Evolutionary conservation across 495 filamentous ascomycete species (phyloP), one percentile per base, ranked within the genome.

Genomic region (Xylaria sp.): DNA sequence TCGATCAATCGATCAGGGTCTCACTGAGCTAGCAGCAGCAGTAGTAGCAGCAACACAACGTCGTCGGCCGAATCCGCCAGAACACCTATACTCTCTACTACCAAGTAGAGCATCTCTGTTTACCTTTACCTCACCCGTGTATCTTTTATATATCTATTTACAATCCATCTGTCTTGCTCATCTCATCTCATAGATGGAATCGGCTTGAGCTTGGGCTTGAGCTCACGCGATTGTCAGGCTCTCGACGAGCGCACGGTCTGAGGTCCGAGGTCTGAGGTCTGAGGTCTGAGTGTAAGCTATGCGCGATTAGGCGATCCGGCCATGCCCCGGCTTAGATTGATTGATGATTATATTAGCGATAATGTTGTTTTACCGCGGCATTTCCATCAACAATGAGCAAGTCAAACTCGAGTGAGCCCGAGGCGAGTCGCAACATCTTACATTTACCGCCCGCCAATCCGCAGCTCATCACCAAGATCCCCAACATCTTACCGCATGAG

Each of bases 401-500:
- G 48, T 77, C 78, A 63, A 71, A 71, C 59, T 78, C 73, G 59
- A 74, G 33, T 72, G 78, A 80, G 75, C 74, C 76, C 74, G 70
- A 57, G 46, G 74, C 69, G 72, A 73, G 71, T 70, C 73, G 72
- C 73, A 65, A 72, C 37, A 64, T 24, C 66, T 78, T 76, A 12
- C 70, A 73, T 68, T 43, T 74, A 61, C 75, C 75, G 12, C 75
- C 77, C n/a, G 73, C 75, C 26, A 73, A 76, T 48, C 69, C 75
- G 31, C 71, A 76, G 65, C 72, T 75, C 26, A 78, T 83, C 59
- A 74, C 78, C 69, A 80, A 84, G 58, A 90, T 90, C 14, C 88
- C 88, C 26, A 83, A 81, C 43, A 87, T 90, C 63, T 79, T 90
- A 31, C 88, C 88, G 0, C 88, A 90, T 74, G 88, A 90, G 80